Evolutionary conservation across 2,329 filamentous ascomycete species (phyloP).

Genomic region (Exophiala mesophila): DNA sequence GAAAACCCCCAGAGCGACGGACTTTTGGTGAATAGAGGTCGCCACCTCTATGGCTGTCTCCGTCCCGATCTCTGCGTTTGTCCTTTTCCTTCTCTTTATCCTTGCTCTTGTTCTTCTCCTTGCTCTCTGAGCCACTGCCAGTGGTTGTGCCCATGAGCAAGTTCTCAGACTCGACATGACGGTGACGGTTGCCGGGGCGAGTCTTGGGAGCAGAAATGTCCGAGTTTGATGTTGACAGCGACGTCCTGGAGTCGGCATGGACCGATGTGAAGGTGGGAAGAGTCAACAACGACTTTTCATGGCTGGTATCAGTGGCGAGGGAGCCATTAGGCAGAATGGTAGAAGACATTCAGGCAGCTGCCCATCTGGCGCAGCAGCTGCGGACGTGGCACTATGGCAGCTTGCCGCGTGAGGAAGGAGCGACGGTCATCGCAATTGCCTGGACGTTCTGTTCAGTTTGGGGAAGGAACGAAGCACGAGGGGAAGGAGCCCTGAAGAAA

Average conservation of each 20-base stretch:
- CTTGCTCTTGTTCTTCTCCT: conserved; percentile 15
- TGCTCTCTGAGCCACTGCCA: conserved; percentile 8
- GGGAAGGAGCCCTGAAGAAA: no score
- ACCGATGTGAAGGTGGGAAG: conserved; percentile 22
- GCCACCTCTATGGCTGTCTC: no score
- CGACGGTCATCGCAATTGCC: conserved; percentile 15
- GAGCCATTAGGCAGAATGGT: conserved; percentile 13
- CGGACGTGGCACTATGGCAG: conserved; percentile 16
- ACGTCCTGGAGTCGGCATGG: conserved; percentile 11
- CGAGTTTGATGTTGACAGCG: conserved; percentile 12
- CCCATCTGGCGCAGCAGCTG: conserved; percentile 22
- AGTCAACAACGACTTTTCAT: conserved; percentile 7
- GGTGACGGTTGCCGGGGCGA: no score
- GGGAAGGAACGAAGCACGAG: no score
- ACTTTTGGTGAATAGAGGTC: conserved; percentile 4
- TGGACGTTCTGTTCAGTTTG: no score
- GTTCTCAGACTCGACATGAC: no score
- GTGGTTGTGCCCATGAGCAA: no score
- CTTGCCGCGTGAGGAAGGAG: conserved; percentile 12
- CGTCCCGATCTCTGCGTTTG: conserved; percentile 1
- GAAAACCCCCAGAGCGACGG: conserved; percentile 37
- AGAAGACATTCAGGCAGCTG: conserved; percentile 24
- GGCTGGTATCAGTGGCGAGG: conserved; percentile 11
- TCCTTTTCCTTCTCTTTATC: conserved; percentile 11
- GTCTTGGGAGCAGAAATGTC: no score